phyloP scores from a whole-genome alignment of 352 stramenopile species.

The Thalassiosira mediterranea region DNA sequence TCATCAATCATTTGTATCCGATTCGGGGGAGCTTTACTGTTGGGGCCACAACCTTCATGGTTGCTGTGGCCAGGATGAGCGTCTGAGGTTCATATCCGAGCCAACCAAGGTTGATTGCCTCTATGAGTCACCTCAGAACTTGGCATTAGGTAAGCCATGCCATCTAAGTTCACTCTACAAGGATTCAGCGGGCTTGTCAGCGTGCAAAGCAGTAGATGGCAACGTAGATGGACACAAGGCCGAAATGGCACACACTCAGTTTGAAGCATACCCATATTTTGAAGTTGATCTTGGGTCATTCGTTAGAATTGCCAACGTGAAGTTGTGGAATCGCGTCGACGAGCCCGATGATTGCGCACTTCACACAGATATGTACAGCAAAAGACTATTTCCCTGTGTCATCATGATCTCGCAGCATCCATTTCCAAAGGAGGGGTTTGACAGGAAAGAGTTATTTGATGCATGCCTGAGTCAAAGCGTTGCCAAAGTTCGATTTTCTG shows the following conservation, averaged over 20 bases:
- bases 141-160: slow-evolving; percentile 85
- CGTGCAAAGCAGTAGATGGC: slow-evolving; percentile 85
- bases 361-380: slow-evolving; percentile 84
- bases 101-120: slow-evolving; percentile 86
- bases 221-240: slow-evolving; percentile 88
- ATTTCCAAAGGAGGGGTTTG: slow-evolving; percentile 83
- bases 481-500: slow-evolving; percentile 86
- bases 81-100: slow-evolving; percentile 82
- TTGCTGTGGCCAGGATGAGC: slow-evolving; percentile 87
- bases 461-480: slow-evolving; percentile 67
- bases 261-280: slow-evolving; percentile 92
- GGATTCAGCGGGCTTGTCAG: slow-evolving; percentile 73
- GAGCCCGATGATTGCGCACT: slow-evolving; percentile 86
- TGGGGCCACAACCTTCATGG: slow-evolving; percentile 90
- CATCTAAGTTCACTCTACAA: slow-evolving; percentile 91
- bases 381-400: slow-evolving; percentile 90
- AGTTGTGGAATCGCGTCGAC: slow-evolving; percentile 91
- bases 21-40: slow-evolving; percentile 89
- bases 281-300: slow-evolving; percentile 88
- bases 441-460: slow-evolving; percentile 87
- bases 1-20: slow-evolving; percentile 65
- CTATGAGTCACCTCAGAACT: slow-evolving; percentile 89
- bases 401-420: slow-evolving; percentile 90
- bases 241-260: slow-evolving; percentile 89
- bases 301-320: slow-evolving; percentile 54